These are phyloP conservation scores for Gentiana macrophylla DNA, from an alignment of 257 asterid genomes.

Conservation along the genomic window DNA sequence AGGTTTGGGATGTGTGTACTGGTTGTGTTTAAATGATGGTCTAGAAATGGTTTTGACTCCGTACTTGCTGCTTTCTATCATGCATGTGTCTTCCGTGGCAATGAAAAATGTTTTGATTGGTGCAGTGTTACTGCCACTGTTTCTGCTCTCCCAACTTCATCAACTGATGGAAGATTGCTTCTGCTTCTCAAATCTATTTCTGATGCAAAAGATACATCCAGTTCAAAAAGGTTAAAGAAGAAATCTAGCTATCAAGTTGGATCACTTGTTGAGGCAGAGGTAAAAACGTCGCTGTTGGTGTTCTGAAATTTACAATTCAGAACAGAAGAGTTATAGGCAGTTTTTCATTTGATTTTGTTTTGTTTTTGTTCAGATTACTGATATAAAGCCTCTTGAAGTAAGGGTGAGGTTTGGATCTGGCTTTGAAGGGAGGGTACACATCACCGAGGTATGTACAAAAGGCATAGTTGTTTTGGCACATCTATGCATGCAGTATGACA, in stretches of 20 bases:
- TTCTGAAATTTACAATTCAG: not conserved
- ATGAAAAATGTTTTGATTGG: constrained; percentile 5
- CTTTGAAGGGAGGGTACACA: constrained; percentile 68
- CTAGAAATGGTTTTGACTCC: too few species aligned
- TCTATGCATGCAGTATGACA: too few species aligned
- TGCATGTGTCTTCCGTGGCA: not conserved
- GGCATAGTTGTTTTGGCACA: too few species aligned
- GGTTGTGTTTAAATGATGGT: too few species aligned
- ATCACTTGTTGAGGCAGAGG: constrained; percentile 83
- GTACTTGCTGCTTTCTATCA: not conserved
- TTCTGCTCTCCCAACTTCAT: constrained; percentile 62
- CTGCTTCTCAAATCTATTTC: constrained; percentile 53
- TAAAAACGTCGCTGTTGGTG: constrained; percentile 11
- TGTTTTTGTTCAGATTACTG: constrained; percentile 53
- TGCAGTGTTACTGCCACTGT: constrained; percentile 69
- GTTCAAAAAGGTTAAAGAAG: constrained; percentile 70
- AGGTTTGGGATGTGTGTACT: too few species aligned
- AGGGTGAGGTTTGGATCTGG: constrained; percentile 84
- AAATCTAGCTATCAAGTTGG: constrained; percentile 57
- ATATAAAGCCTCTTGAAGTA: constrained; percentile 77
- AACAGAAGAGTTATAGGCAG: not conserved
- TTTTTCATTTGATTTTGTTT: constrained; percentile 13
- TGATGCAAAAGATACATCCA: constrained; percentile 48
- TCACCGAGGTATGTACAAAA: constrained; percentile 61
- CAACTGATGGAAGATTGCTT: constrained; percentile 68